A percentile compares a stretch with the other conserved stretches of the same genome.
These are phyloP conservation scores for Elsinoe ampelina DNA, from an alignment of 2,329 filamentous ascomycete genomes.

Conservation along the genomic window DNA sequence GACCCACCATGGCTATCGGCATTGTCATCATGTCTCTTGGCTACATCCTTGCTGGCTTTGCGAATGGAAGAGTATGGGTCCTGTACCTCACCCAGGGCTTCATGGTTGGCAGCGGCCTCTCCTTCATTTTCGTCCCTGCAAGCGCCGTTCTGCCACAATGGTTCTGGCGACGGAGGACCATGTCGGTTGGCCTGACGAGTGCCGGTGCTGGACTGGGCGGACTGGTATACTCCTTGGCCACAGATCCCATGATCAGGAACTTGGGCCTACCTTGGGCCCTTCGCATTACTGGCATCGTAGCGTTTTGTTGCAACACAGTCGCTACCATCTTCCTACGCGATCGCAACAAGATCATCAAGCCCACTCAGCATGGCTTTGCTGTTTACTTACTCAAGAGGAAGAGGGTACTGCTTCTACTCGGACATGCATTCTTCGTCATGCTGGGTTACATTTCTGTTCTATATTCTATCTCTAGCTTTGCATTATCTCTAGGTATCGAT, in stretches of 20 bases:
- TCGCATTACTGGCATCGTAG: constrained; percentile 29
- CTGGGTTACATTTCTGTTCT: constrained; percentile 42
- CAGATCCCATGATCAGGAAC: constrained; percentile 30
- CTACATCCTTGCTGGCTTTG: constrained; percentile 32
- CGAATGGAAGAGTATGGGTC: constrained; percentile 29
- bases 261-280: constrained; percentile 35
- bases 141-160: constrained; percentile 34
- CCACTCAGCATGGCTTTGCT: constrained; percentile 29
- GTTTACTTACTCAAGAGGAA: constrained; percentile 28
- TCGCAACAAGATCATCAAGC: constrained; percentile 27
- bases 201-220: constrained; percentile 36
- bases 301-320: constrained; percentile 23
- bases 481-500: constrained; percentile 34
- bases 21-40: constrained; percentile 27
- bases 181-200: constrained; percentile 34
- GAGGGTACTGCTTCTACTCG: constrained; percentile 30
- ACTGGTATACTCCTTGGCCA: constrained; percentile 28
- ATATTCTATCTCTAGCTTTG: constrained; percentile 41
- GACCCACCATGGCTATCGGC: constrained; percentile 26
- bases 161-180: constrained; percentile 31
- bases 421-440: constrained; percentile 38
- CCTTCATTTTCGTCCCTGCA: constrained; percentile 33
- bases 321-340: constrained; percentile 27
- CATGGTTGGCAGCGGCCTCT: constrained; percentile 33
- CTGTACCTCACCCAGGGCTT: constrained; percentile 35